Evolutionary conservation across 2,329 filamentous ascomycete genomes (phyloP).

Genomic region (Trichoderma koningiopsis): DNA sequence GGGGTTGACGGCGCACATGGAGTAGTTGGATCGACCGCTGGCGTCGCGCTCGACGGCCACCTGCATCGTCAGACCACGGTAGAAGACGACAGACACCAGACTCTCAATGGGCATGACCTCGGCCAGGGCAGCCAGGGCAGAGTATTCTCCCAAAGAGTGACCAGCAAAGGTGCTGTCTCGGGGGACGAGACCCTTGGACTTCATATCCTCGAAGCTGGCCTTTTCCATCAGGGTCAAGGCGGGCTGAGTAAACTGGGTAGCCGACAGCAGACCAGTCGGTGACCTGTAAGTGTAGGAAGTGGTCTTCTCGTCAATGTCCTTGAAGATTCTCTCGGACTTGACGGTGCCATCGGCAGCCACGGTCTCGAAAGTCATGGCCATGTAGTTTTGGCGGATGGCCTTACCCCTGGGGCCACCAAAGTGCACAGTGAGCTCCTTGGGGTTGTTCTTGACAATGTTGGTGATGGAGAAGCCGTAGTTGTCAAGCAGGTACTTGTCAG

Average conservation of each 20-base stretch:
- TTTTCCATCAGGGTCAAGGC: conserved; percentile 99
- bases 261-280: conserved; percentile 89
- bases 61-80: conserved; percentile 98
- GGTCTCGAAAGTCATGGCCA: conserved; percentile 99
- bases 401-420: conserved; percentile 97
- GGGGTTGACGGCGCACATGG: conserved; percentile 98
- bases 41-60: conserved; percentile 97
- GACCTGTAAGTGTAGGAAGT: conserved; percentile 97
- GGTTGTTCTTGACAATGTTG: conserved; percentile 99
- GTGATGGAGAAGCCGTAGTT: conserved; percentile 99
- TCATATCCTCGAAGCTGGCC: conserved; percentile 99
- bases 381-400: conserved; percentile 97
- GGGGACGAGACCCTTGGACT: conserved; percentile 91
- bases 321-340: conserved; percentile 99
- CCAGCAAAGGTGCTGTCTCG: conserved; percentile 96
- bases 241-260: conserved; percentile 97
- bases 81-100: conserved; percentile 97
- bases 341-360: conserved; percentile 87
- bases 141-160: conserved; percentile 98
- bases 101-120: conserved; percentile 99
- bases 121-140: conserved; percentile 89
- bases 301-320: conserved; percentile 90
- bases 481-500: conserved; percentile 96
- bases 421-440: conserved; percentile 96
- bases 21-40: conserved; percentile 92